A percentile compares a stretch with the other conserved stretches of the same genome.
Evolutionary conservation across 2,329 filamentous ascomycete genomes (phyloP).

Genomic region (Ilyonectria mors-panacis): DNA sequence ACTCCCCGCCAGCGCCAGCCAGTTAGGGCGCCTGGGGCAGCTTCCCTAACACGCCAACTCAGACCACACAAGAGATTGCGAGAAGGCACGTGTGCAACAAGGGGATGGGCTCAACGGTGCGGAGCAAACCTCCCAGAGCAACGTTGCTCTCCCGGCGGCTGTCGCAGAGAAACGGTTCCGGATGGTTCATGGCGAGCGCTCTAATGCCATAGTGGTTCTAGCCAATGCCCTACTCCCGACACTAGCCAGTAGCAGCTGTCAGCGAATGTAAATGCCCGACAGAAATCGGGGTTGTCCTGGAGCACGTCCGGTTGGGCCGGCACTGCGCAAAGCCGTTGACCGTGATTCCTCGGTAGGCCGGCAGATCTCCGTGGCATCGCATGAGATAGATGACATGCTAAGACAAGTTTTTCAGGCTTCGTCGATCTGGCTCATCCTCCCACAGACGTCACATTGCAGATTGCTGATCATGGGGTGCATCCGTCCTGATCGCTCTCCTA

Average conservation of each 20-base stretch:
- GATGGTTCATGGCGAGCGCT: conserved; percentile 23
- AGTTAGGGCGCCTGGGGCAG: background rate
- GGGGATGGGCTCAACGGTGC: background rate
- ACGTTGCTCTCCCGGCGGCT: conserved; percentile 1
- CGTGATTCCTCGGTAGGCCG: conserved; percentile 4
- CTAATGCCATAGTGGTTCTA: conserved; percentile 5
- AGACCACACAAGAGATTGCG: conserved; percentile 13
- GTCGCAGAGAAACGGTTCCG: conserved; percentile 5
- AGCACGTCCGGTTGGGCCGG: conserved; percentile 20
- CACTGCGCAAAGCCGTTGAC: background rate
- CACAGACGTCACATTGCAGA: conserved; percentile 14
- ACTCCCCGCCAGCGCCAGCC: conserved; percentile 3
- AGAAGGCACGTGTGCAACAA: conserved; percentile 18
- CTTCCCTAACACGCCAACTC: conserved; percentile 9
- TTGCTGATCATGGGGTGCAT: conserved; percentile 19
- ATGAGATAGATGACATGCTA: conserved; percentile 18
- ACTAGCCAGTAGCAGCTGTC: conserved; percentile 22
- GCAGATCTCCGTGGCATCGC: conserved; percentile 15
- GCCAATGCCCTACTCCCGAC: conserved; percentile 4
- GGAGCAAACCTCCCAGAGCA: background rate
- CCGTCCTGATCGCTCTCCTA: conserved; percentile 3
- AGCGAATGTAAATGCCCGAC: conserved; percentile 28
- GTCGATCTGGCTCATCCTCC: conserved; percentile 21
- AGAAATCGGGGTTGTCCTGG: conserved; percentile 12
- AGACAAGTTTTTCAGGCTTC: conserved; percentile 9